A percentile compares a stretch with the other conserved stretches of the same genome.
phyloP scores from a whole-genome alignment of 2,329 filamentous ascomycete genomes.

The Thielaviopsis punctulata region DNA sequence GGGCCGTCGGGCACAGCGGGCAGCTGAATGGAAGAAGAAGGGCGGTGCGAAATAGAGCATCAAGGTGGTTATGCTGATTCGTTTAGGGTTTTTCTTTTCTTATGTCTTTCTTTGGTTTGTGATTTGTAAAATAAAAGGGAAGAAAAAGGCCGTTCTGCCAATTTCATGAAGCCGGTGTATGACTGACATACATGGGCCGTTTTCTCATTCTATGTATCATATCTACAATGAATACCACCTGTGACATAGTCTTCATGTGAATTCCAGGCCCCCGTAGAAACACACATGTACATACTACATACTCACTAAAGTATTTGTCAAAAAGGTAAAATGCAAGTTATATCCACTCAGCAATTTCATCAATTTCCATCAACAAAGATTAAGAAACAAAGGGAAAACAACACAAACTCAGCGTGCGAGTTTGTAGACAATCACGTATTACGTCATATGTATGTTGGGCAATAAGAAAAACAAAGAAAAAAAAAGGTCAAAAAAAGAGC shows the following conservation, averaged over 20 bases:
- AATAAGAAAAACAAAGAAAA: conserved; percentile 2
- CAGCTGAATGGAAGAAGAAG: conserved; percentile 30
- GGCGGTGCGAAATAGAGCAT: conserved; percentile 1
- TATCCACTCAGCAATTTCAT: too few species aligned
- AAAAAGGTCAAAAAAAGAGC: neutral
- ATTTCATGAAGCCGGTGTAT: neutral
- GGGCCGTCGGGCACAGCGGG: conserved; percentile 23
- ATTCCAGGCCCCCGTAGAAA: too few species aligned
- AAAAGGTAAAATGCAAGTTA: too few species aligned
- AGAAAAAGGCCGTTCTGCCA: too few species aligned
- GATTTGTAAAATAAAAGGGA: too few species aligned
- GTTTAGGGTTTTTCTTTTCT: neutral
- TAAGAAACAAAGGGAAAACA: neutral
- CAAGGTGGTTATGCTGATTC: neutral
- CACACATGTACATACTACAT: too few species aligned
- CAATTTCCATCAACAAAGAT: neutral
- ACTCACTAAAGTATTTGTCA: too few species aligned
- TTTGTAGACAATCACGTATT: neutral
- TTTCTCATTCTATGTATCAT: too few species aligned
- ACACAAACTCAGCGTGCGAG: neutral
- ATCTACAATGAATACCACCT: too few species aligned
- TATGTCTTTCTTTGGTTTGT: neutral
- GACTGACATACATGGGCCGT: neutral
- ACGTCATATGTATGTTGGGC: neutral
- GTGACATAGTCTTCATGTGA: too few species aligned